Evolutionary conservation across 768 basidiomycete genomes (phyloP), one percentile per base, ranked within the genome.

Genomic region (Naganishia vishniacii): DNA sequence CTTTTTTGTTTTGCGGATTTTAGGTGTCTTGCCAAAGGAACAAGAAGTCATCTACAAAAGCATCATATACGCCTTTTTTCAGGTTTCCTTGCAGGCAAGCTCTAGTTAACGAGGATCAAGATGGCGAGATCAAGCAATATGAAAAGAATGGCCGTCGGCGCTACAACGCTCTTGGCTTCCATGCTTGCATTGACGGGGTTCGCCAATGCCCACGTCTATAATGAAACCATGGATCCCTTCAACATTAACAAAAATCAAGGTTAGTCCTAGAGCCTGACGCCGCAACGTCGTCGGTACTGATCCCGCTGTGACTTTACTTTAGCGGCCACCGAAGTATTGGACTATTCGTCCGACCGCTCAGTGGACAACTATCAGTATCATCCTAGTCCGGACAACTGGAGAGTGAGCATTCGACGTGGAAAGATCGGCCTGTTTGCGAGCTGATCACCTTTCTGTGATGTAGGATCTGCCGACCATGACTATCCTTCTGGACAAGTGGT

Each of bases 311-410:
- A 16, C 20, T 44, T 7, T 49, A 15, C 23, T 18, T 31, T 40
- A 71, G 67, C 51, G 41, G 71, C 70, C 37, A 71, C 68, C 20
- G 64, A 59, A 28, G 83, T 85, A 4, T 74, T 85, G 18, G 81
- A 91, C 34, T 92, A 92, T 59, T 77, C 88, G 2, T 77, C 77
- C 3, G 79, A 80, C 60, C 83, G 88, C 42, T 77, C 81, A 1
- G 25, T 41, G 26, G 23, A 26, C 9, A 87, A 84, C 69, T 79
- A 79, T 0, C 85, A 82, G 9, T 92, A 93, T 77, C 87, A 84
- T 0, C 81, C 83, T 0, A 92, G 90, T 0, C 92, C 92, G 0
- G 48, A 68, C 15, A 95, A 95, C 77, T 95, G 92, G 92, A 84
- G 92, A 42, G 73, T 76, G 49, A 71, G 75, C 23, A 48, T 42